These are phyloP conservation scores for Tetradesmus obliquus DNA, from an alignment of 139 green algal genomes.

Conservation along the genomic window DNA sequence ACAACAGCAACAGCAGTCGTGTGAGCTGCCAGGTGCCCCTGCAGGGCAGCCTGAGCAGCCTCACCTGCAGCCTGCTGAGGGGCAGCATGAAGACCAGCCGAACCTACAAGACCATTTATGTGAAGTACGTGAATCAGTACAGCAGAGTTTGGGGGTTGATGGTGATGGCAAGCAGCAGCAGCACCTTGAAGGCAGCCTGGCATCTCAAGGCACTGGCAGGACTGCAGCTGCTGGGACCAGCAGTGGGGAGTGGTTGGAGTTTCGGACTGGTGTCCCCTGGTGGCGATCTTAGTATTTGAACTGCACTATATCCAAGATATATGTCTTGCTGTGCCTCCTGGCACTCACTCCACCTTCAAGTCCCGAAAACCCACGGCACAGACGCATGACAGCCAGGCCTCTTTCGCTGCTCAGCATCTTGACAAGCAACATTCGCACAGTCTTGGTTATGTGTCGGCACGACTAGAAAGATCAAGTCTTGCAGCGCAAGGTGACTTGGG, in stretches of 20 bases:
- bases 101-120: too few relatives aligned
- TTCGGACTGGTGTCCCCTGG: constrained; percentile 11
- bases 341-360: not conserved
- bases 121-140: too few relatives aligned
- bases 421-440: too few relatives aligned
- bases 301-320: too few relatives aligned
- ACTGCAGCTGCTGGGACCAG: not conserved
- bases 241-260: constrained; percentile 24
- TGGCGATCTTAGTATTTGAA: not conserved
- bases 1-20: not conserved
- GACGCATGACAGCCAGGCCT: not conserved
- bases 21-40: not conserved
- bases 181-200: not conserved
- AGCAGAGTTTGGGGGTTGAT: too few relatives aligned
- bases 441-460: too few relatives aligned
- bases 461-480: not conserved
- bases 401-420: not conserved
- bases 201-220: not conserved
- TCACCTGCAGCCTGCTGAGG: not conserved
- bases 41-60: not conserved
- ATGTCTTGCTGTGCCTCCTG: not conserved
- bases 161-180: not conserved
- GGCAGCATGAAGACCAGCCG: too few relatives aligned
- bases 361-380: not conserved
- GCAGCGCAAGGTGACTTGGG: too few relatives aligned